Conservation (phyloP, 495 filamentous ascomycete genomes). For the Tuber borchii region DNA sequence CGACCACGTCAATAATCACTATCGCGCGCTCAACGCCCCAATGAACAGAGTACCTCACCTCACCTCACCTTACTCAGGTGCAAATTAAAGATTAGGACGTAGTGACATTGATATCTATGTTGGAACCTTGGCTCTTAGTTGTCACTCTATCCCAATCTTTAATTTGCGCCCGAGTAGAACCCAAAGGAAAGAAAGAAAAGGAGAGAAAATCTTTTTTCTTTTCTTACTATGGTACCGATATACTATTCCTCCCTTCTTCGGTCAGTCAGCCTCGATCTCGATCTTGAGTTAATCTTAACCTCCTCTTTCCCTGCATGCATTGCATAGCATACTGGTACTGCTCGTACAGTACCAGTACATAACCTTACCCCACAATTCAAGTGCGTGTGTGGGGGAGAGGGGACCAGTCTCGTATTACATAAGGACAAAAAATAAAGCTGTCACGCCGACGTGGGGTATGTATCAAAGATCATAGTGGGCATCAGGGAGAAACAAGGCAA, state of each 20-base stretch:
- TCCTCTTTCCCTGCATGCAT: background rate
- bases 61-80: background rate
- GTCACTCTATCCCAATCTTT: no score
- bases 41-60: background rate
- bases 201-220: background rate
- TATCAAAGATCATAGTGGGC: no score
- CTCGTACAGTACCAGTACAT: no score
- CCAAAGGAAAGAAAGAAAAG: background rate
- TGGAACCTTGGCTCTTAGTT: no score
- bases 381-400: no score
- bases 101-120: no score
- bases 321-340: background rate
- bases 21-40: conserved; percentile 2
- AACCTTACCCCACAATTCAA: no score
- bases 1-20: background rate
- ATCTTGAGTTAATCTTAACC: background rate
- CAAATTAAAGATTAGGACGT: no score
- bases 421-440: background rate
- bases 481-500: background rate
- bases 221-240: background rate
- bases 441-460: background rate
- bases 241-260: no score
- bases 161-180: no score
- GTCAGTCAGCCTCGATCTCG: background rate
- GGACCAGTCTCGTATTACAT: background rate